Percentiles rank a stretch among this genome's conserved stretches.
Evolutionary conservation across 192 early-diverging fungal species (phyloP).

Genomic region (Radiomyces spectabilis): DNA sequence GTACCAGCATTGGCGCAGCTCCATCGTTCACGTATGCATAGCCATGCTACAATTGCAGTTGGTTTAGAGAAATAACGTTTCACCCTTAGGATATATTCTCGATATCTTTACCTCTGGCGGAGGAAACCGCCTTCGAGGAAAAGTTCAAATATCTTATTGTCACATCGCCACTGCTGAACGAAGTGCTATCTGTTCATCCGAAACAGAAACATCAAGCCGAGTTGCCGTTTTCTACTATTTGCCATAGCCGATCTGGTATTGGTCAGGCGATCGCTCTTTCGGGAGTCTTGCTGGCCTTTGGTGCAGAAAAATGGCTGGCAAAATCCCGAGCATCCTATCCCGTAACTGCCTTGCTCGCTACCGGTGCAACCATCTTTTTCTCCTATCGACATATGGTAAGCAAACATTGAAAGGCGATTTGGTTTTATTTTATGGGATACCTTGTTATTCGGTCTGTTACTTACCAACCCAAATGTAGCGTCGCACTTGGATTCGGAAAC

Average conservation of each 20-base stretch:
- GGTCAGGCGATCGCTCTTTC: slow-evolving; percentile 4
- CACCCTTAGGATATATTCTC: slow-evolving; percentile 46
- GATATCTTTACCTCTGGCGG: slow-evolving; percentile 32
- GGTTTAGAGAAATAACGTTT: too few species aligned
- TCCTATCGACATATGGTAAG: slow-evolving; percentile 34
- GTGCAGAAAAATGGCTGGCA: too few species aligned
- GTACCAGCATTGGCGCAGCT: slow-evolving; percentile 6
- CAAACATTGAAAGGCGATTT: not conserved
- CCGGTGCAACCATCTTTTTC: slow-evolving; percentile 23
- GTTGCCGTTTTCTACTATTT: slow-evolving; percentile 7
- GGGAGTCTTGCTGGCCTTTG: slow-evolving; percentile 13
- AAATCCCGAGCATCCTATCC: too few species aligned
- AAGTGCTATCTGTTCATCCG: slow-evolving; percentile 27
- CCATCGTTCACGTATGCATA: slow-evolving; percentile 8
- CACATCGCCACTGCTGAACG: slow-evolving; percentile 48
- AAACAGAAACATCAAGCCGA: not conserved
- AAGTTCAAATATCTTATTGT: slow-evolving; percentile 52
- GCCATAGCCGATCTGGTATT: too few species aligned
- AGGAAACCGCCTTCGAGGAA: slow-evolving; percentile 50
- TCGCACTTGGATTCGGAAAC: slow-evolving; percentile 34
- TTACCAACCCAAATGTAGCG: too few species aligned
- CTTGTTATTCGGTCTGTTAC: not conserved
- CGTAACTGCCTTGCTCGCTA: too few species aligned
- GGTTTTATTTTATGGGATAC: not conserved
- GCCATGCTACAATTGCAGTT: too few species aligned